These are phyloP conservation scores for Tuber magnatum DNA, from an alignment of 495 filamentous ascomycete species.

Conservation along the genomic window DNA sequence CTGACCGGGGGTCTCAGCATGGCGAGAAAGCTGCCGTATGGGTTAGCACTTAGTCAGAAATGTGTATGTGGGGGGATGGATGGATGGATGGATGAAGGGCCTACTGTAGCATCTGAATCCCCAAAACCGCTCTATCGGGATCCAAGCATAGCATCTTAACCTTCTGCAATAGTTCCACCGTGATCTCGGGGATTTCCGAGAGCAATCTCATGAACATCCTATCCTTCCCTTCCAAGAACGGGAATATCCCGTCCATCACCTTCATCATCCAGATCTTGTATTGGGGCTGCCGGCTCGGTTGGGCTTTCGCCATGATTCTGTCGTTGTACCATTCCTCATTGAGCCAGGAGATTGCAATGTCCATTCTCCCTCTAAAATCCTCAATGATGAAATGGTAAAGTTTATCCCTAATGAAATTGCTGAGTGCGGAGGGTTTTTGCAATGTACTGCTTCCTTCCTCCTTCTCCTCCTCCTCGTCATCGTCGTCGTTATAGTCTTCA, in stretches of 20 bases:
- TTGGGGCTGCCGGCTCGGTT: slow-evolving; percentile 48
- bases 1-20: slow-evolving; percentile 79
- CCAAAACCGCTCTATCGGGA: slow-evolving; percentile 66
- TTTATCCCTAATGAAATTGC: slow-evolving; percentile 63
- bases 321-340: slow-evolving; percentile 99
- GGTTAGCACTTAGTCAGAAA: slow-evolving; percentile 42
- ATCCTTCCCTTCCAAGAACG: slow-evolving; percentile 79
- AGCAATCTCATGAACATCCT: slow-evolving; percentile 83
- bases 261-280: slow-evolving; percentile 76
- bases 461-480: too few species aligned
- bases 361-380: slow-evolving; percentile 82
- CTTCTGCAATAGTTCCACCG: slow-evolving; percentile 58
- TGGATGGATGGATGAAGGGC: slow-evolving; percentile 33
- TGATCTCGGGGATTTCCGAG: slow-evolving; percentile 81
- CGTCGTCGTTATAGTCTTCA: slow-evolving; percentile 8
- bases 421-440: slow-evolving; percentile 31
- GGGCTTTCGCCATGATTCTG: slow-evolving; percentile 51
- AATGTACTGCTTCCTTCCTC: slow-evolving; percentile 26
- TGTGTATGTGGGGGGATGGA: slow-evolving; percentile 6
- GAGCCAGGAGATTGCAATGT: slow-evolving; percentile 80
- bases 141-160: slow-evolving; percentile 78
- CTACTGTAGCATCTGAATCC: slow-evolving; percentile 56
- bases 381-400: slow-evolving; percentile 78
- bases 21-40: slow-evolving; percentile 58
- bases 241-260: slow-evolving; percentile 76